Evolutionary conservation across 306 rosid genomes (phyloP).

Genomic region (Prunus armeniaca): DNA sequence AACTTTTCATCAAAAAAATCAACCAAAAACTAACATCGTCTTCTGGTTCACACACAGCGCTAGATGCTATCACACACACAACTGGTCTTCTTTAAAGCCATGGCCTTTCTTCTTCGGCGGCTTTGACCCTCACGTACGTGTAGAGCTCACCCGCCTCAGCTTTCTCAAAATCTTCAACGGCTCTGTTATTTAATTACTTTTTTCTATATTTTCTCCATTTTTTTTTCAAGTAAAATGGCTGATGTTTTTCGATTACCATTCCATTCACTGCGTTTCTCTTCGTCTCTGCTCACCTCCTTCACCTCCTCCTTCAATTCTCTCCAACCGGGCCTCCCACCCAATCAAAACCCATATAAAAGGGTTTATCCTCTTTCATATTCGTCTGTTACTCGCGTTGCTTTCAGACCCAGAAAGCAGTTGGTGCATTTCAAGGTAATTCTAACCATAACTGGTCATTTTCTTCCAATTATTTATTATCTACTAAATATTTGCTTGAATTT

Average conservation of each 20-base stretch:
- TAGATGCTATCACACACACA: background rate
- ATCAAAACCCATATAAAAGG: conserved; percentile 19
- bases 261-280: conserved; percentile 55
- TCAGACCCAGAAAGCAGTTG: conserved; percentile 50
- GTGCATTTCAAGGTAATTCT: conserved; percentile 61
- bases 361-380: conserved; percentile 42
- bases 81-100: background rate
- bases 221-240: conserved; percentile 52
- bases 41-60: background rate
- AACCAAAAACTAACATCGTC: background rate
- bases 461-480: background rate
- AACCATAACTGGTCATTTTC: background rate
- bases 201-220: background rate
- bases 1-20: too few species aligned
- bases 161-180: background rate
- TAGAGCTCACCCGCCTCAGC: background rate
- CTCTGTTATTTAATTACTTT: background rate
- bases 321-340: conserved; percentile 34
- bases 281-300: conserved; percentile 41
- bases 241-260: conserved; percentile 56
- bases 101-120: conserved; percentile 5
- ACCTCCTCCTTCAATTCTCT: conserved; percentile 41
- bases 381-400: conserved; percentile 35
- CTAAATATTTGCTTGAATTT: conserved; percentile 23
- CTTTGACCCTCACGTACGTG: background rate